phyloP scores from a whole-genome alignment of 306 rosid genomes.

The Malus fusca region DNA sequence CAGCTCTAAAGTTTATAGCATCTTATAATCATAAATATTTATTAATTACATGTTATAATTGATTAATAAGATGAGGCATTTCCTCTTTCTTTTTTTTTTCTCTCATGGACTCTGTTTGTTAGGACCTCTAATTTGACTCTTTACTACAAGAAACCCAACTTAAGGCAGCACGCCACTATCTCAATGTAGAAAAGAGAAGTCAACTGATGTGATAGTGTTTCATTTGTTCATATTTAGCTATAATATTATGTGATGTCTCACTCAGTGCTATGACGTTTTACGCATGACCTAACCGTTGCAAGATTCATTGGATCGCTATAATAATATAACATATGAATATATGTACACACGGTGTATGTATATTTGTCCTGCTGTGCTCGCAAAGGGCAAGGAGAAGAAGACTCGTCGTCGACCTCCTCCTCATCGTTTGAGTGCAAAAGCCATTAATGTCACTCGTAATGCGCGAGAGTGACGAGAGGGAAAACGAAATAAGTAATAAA shows the following conservation, averaged over 20 bases:
- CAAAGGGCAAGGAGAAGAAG: background rate
- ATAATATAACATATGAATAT: too few species aligned
- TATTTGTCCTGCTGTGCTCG: background rate
- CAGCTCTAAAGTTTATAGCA: conserved; percentile 7
- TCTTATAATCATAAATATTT: conserved; percentile 38
- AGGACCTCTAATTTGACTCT: background rate
- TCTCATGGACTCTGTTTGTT: background rate
- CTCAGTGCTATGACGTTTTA: too few species aligned
- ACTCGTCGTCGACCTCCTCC: background rate
- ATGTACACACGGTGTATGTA: too few species aligned
- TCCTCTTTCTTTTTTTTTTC: conserved; percentile 10
- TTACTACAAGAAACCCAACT: background rate
- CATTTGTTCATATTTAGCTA: too few species aligned
- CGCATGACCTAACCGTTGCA: too few species aligned
- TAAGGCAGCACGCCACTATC: too few species aligned
- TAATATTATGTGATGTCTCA: too few species aligned
- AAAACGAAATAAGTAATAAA: background rate
- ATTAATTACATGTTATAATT: conserved; percentile 34
- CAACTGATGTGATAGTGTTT: too few species aligned
- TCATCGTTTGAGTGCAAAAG: background rate
- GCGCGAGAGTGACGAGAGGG: background rate
- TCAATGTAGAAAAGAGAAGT: too few species aligned
- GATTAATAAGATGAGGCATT: conserved; percentile 52
- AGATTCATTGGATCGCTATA: too few species aligned
- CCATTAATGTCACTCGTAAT: background rate